phyloP scores from a whole-genome alignment of 768 basidiomycete genomes.

The Mycena crocata region DNA sequence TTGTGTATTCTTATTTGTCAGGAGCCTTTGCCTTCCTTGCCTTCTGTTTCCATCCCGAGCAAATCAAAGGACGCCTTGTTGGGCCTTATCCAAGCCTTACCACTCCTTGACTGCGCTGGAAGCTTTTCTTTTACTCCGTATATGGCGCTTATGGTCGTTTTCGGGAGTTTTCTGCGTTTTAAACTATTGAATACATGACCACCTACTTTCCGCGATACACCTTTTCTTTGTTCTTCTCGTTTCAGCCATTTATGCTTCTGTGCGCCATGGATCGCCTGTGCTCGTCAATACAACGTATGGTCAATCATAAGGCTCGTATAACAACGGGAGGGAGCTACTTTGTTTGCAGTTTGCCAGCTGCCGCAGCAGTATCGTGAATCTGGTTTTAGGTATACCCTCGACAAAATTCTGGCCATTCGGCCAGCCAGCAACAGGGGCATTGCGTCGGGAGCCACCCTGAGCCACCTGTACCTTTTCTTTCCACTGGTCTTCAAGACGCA shows the following conservation, averaged over 20 bases:
- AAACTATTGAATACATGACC: neutral
- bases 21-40: neutral
- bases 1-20: neutral
- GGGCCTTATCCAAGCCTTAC: neutral
- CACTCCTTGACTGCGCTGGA: no score
- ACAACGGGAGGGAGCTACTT: neutral
- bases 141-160: no score
- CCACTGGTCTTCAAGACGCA: slow-evolving; percentile 4
- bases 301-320: neutral
- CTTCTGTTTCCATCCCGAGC: neutral
- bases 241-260: neutral
- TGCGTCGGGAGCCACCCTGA: slow-evolving; percentile 26
- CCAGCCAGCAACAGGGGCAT: slow-evolving; percentile 2
- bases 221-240: slow-evolving; percentile 1
- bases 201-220: neutral
- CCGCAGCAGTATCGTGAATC: slow-evolving; percentile 15
- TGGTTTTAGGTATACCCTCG: neutral
- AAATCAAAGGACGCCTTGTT: neutral
- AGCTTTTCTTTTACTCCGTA: neutral
- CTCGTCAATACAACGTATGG: no score
- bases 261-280: no score
- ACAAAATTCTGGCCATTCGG: slow-evolving; percentile 5
- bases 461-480: slow-evolving; percentile 19
- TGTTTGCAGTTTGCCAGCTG: neutral
- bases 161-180: no score